These are phyloP conservation scores for Penicillium crustosum DNA, from an alignment of 2,329 filamentous ascomycete species.

Conservation along the genomic window DNA sequence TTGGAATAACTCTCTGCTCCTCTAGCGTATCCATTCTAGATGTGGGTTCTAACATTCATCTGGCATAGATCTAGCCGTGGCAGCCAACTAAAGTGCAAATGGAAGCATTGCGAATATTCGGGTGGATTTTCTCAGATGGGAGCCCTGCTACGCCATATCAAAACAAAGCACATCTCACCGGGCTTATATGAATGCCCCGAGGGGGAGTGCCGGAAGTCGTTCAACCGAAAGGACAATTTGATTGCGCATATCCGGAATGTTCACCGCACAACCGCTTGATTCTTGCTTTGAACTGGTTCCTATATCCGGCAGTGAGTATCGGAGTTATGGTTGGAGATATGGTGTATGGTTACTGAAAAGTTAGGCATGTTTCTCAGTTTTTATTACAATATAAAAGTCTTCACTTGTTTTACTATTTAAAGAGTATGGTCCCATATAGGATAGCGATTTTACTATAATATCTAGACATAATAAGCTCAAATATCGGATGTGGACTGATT, in stretches of 20 bases:
- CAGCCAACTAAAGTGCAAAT: neutral
- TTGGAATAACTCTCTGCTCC: neutral
- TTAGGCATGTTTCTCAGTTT: neutral
- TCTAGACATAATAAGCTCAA: too few species aligned
- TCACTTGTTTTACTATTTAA: neutral
- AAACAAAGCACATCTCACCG: constrained; percentile 3
- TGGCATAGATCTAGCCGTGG: neutral
- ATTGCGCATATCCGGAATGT: constrained; percentile 5
- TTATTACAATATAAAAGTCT: neutral
- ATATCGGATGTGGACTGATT: neutral
- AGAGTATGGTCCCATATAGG: neutral
- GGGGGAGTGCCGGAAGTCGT: neutral
- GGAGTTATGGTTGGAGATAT: neutral
- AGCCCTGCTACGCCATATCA: constrained; percentile 1
- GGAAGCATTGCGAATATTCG: constrained; percentile 2
- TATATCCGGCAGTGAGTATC: neutral
- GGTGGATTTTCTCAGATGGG: constrained; percentile 2
- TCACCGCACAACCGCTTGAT: neutral
- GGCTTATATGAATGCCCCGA: neutral
- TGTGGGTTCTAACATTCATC: neutral
- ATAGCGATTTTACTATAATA: neutral
- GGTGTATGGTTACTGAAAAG: neutral
- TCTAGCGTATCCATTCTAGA: neutral
- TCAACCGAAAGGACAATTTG: constrained; percentile 7
- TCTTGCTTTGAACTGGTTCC: neutral